Percentiles rank a stretch among this genome's conserved stretches.
Evolutionary conservation across 805 yeast genomes (phyloP).

Genomic region (Candida caryicola): DNA sequence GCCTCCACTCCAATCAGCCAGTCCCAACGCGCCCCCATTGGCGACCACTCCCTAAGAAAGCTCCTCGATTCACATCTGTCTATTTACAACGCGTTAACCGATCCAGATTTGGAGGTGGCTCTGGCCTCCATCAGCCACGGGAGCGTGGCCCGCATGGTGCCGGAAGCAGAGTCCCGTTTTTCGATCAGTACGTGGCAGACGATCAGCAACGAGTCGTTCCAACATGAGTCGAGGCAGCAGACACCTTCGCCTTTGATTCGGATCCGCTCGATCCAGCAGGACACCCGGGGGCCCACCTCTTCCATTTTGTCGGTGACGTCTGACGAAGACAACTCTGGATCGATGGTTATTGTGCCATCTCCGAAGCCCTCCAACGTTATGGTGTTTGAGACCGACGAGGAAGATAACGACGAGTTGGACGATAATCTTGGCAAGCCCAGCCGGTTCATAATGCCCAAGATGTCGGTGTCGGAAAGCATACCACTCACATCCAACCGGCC

Average conservation of each 20-base stretch:
- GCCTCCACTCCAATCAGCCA: not conserved
- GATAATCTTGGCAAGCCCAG: slow-evolving; percentile 14
- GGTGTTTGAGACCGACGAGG: slow-evolving; percentile 44
- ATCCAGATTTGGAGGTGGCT: slow-evolving; percentile 39
- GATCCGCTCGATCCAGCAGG: slow-evolving; percentile 5
- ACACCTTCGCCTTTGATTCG: slow-evolving; percentile 7
- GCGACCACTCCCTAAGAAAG: slow-evolving; percentile 15
- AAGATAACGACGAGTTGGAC: slow-evolving; percentile 23
- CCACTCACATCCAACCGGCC: slow-evolving; percentile 3
- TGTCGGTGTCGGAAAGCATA: slow-evolving; percentile 22
- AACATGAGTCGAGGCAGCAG: slow-evolving; percentile 12
- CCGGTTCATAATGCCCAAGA: slow-evolving; percentile 39
- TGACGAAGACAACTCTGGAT: slow-evolving; percentile 23
- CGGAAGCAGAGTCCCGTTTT: slow-evolving; percentile 12
- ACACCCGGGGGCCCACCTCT: slow-evolving; percentile 10
- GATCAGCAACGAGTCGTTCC: slow-evolving; percentile 20
- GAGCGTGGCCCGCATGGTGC: slow-evolving; percentile 3
- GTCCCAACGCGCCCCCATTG: not conserved
- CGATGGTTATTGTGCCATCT: slow-evolving; percentile 22
- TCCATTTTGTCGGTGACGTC: slow-evolving; percentile 28
- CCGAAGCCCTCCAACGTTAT: slow-evolving; percentile 23
- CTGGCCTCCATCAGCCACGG: not conserved
- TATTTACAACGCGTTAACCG: slow-evolving; percentile 35
- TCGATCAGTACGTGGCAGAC: slow-evolving; percentile 32
- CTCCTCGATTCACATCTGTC: slow-evolving; percentile 38